Conservation (phyloP, 345 rosid species). For the Conringia planisiliqua region DNA sequence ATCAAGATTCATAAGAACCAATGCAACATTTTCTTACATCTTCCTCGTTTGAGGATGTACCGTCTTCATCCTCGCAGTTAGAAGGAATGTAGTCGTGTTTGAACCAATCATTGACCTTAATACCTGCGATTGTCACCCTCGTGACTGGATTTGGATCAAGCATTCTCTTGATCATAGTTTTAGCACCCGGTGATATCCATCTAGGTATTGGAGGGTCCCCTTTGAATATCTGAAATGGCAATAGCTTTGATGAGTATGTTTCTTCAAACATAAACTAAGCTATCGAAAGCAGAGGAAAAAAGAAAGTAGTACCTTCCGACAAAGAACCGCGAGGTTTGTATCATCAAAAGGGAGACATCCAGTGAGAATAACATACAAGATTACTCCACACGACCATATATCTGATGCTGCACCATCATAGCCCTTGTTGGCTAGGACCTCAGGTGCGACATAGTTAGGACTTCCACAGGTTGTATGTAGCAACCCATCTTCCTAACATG, state of each 20-base stretch:
- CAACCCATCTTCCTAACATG: conserved; percentile 64
- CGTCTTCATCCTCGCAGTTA: conserved; percentile 46
- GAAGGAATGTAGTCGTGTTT: conserved; percentile 54
- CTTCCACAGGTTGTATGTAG: conserved; percentile 94
- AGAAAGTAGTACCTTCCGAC: conserved; percentile 55
- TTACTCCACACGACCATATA: conserved; percentile 92
- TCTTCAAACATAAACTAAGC: conserved; percentile 2
- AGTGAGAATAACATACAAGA: conserved; percentile 72
- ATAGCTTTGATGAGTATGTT: background rate
- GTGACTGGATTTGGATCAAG: conserved; percentile 78
- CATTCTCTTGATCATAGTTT: conserved; percentile 62
- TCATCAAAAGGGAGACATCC: conserved; percentile 94
- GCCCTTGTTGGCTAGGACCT: conserved; percentile 78
- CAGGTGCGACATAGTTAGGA: conserved; percentile 92
- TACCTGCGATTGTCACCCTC: conserved; percentile 53
- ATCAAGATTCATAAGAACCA: background rate
- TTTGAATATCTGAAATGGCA: conserved; percentile 57
- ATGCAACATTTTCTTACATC: conserved; percentile 38
- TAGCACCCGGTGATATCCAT: conserved; percentile 74
- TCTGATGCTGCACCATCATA: conserved; percentile 90
- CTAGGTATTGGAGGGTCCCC: conserved; percentile 79
- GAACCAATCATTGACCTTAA: conserved; percentile 76
- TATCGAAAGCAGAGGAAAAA: background rate
- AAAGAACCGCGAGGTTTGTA: conserved; percentile 77
- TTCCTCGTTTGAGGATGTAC: conserved; percentile 47